Conservation (phyloP, 805 yeast genomes). For the Candida alai region DNA sequence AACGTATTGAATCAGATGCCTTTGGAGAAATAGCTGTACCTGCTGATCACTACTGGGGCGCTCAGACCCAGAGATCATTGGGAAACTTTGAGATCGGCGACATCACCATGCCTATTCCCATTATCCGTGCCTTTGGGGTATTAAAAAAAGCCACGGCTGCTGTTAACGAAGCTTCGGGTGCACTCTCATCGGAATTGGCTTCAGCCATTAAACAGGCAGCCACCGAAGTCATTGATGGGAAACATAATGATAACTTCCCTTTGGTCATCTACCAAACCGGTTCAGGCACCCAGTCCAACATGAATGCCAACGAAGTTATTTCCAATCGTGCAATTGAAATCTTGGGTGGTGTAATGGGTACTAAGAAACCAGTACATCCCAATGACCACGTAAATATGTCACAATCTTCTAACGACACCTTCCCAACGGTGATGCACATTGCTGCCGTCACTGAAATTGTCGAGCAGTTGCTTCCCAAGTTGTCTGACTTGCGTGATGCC, state of each 20-base stretch:
- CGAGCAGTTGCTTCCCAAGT: slow-evolving; percentile 26
- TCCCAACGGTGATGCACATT: slow-evolving; percentile 41
- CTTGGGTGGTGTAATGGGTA: slow-evolving; percentile 34
- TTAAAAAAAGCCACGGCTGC: slow-evolving; percentile 38
- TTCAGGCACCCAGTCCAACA: slow-evolving; percentile 38
- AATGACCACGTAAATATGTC: slow-evolving; percentile 40
- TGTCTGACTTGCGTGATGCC: slow-evolving; percentile 31
- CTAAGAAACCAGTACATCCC: slow-evolving; percentile 37
- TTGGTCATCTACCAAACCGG: slow-evolving; percentile 40
- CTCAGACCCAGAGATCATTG: slow-evolving; percentile 37
- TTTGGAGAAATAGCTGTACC: slow-evolving; percentile 36
- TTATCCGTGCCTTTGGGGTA: slow-evolving; percentile 33
- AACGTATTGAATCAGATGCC: slow-evolving; percentile 33
- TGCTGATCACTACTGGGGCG: slow-evolving; percentile 35
- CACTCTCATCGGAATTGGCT: slow-evolving; percentile 29
- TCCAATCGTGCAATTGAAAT: slow-evolving; percentile 38
- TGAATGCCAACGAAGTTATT: slow-evolving; percentile 40
- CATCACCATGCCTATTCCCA: slow-evolving; percentile 33
- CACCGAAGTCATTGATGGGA: slow-evolving; percentile 35
- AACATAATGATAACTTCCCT: slow-evolving; percentile 37
- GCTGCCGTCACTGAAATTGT: slow-evolving; percentile 36
- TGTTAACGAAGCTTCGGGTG: slow-evolving; percentile 31
- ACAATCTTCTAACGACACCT: slow-evolving; percentile 37
- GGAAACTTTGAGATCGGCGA: slow-evolving; percentile 37
- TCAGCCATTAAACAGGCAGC: slow-evolving; percentile 35